A percentile compares a stretch with the other conserved stretches of the same genome.
Conservation (phyloP, 257 asterid genomes). For the Solanum chmielewskii region DNA sequence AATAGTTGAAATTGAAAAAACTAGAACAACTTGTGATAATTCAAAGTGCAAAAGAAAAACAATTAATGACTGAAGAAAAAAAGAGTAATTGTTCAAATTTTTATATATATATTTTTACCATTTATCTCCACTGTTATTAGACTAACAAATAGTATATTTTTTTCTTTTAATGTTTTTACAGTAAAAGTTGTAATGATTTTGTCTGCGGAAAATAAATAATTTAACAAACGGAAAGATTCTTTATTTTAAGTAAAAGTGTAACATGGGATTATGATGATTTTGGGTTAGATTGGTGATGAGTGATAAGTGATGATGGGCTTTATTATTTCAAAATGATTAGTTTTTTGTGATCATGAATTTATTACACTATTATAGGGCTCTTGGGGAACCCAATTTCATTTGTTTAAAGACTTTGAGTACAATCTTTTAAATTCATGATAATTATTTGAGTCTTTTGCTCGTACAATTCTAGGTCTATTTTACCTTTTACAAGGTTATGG, state of each 20-base stretch:
- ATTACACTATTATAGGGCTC: conserved; percentile 7
- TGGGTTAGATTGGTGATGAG: conserved; percentile 17
- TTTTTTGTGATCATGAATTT: conserved; percentile 35
- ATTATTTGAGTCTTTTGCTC: not conserved
- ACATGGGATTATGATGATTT: not conserved
- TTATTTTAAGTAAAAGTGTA: not conserved
- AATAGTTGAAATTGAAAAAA: too few species aligned
- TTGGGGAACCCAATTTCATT: conserved; percentile 20
- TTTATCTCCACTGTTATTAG: not conserved
- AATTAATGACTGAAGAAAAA: not conserved
- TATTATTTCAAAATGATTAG: conserved; percentile 76
- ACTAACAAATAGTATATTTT: not conserved
- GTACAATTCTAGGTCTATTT: not conserved
- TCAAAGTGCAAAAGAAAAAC: not conserved
- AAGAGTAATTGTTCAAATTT: not conserved
- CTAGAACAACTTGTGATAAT: not conserved
- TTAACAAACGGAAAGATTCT: not conserved
- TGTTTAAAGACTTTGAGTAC: conserved; percentile 5
- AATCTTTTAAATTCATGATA: conserved; percentile 2
- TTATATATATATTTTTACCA: not conserved
- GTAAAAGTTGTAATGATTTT: conserved; percentile 39
- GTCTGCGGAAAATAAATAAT: conserved; percentile 7
- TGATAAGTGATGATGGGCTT: conserved; percentile 55
- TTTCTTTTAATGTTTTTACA: not conserved
- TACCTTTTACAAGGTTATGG: conserved; percentile 4